phyloP scores from a whole-genome alignment of 202 grass and related monocot species.

The Musa balbisiana region DNA sequence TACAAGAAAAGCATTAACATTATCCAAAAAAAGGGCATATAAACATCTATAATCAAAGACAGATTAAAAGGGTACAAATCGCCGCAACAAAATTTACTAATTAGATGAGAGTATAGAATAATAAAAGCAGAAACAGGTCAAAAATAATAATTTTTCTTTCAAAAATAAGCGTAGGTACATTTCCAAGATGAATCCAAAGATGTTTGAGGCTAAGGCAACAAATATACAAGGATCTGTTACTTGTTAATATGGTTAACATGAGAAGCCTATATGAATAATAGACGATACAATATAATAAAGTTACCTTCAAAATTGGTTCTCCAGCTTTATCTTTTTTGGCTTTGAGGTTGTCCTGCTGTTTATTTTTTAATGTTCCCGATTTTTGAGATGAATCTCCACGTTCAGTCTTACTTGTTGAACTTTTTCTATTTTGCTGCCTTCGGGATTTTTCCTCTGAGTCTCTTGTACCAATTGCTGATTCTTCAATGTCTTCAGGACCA shows the following conservation, averaged over 20 bases:
- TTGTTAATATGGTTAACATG: neutral
- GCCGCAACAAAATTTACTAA: too few species aligned
- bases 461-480: neutral
- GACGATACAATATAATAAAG: neutral
- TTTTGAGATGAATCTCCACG: constrained; percentile 35
- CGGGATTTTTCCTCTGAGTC: constrained; percentile 6
- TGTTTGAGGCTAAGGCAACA: too few species aligned
- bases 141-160: too few species aligned
- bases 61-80: too few species aligned
- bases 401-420: constrained; percentile 18
- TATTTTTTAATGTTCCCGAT: constrained; percentile 19
- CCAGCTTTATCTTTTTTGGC: constrained; percentile 29
- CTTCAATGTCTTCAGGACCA: constrained; percentile 27
- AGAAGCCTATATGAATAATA: neutral
- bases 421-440: constrained; percentile 24
- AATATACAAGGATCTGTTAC: too few species aligned
- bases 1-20: too few species aligned
- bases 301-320: constrained; percentile 23
- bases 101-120: too few species aligned
- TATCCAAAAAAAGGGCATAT: too few species aligned
- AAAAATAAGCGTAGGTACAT: too few species aligned
- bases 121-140: too few species aligned
- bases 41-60: too few species aligned
- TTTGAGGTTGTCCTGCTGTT: constrained; percentile 23
- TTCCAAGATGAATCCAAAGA: too few species aligned